Base-by-base conservation (phyloP, 768 basidiomycete species). In the Gloeostereum incarnatum region DNA sequence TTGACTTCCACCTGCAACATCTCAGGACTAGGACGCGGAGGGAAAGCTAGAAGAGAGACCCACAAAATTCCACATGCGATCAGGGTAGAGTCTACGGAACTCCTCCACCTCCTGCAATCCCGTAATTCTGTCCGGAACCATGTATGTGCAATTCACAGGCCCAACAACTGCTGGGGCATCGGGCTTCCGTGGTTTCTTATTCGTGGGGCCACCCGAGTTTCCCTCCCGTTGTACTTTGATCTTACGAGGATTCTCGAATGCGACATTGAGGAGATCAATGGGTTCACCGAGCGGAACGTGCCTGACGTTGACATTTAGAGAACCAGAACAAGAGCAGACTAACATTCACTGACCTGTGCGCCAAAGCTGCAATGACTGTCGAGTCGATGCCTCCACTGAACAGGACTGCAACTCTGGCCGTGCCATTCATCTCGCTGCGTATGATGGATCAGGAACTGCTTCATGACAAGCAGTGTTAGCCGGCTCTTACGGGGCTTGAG, bases 361-460 rank as follows among this genome's bases (percentile, higher is more conserved):
- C 85, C 4, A 99, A 65, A 50, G 74, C 81, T 0, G 93, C 78
- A 5, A 98, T 50, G 27, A 87, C 62, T 1, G 93, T 82, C 8
- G 82, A 97, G 54, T 99, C 96, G 31, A 99, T 89, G 0, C 96
- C 96, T 21, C 96, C 96, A 25, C 90, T 94, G 57, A 98, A 99
- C 6, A 99, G 69, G 6, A 99, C 69, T 2, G 84, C 91, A 2
- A 96, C 66, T 36, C 81, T 69, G 3, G 81, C 67, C 35, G 63
- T 55, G 5, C 65, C 64, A 36, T 50, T 39, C 3, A 41, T 42
- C 9, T 42, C 45, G 11, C 60, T 59, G 22, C 11, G n/a, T 18
- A 9, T 6, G 17, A n/a, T 31, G 14, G 20, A n/a, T 11, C 17
- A 4, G 5, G n/a, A 20, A 30, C 18, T 34, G 38, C 25, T 35